Evolutionary conservation across 371 early-diverging fungal species (phyloP), one percentile per base, ranked within the genome.

Genomic region (Mucor circinelloides): DNA sequence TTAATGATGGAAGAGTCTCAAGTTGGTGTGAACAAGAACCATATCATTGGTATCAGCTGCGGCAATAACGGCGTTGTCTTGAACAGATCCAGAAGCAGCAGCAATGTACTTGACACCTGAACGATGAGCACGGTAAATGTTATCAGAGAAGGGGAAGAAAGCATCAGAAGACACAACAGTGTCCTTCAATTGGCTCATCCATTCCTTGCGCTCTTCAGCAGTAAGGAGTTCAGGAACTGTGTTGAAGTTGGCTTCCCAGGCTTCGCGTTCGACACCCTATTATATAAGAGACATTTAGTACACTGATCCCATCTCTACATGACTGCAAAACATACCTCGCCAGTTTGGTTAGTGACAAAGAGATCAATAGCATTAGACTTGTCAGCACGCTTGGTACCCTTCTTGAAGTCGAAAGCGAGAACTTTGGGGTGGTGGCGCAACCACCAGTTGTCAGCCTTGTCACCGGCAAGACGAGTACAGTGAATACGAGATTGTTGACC

Each of bases 361-460:
- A 95, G 83, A 78, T 98, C 99, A 74, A 98, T 98, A 64, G 98
- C 98, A 81, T 97, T 98, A 63, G 97, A 91, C 74, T 90, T 91
- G 83, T 98, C 97, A 38, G 97, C 94, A 65, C 99, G 92, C 87
- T 98, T 98, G 69, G 89, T 84, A 19, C 81, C 85, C 78, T 88
- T 83, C 81, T 95, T 94, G 81, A 97, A 98, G 64, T 91, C 79
- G 69, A 98, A 88, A 55, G 74, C 89, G 54, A 94, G 81, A 10
- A 97, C 94, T 76, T 90, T 91, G 74, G 96, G 96, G 81, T 98
- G 97, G 76, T 95, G 95, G 56, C 99, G 92, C 78, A 93, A 72
- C 97, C 97, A 97, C 95, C 95, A 97, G 90, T 95, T 95, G 77
- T 98, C 96, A 60, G 96, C 96, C 89, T 98, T 98, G 73, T 96